Base-by-base conservation (phyloP, 768 basidiomycete genomes). In the Dioszegia aurantiaca region DNA sequence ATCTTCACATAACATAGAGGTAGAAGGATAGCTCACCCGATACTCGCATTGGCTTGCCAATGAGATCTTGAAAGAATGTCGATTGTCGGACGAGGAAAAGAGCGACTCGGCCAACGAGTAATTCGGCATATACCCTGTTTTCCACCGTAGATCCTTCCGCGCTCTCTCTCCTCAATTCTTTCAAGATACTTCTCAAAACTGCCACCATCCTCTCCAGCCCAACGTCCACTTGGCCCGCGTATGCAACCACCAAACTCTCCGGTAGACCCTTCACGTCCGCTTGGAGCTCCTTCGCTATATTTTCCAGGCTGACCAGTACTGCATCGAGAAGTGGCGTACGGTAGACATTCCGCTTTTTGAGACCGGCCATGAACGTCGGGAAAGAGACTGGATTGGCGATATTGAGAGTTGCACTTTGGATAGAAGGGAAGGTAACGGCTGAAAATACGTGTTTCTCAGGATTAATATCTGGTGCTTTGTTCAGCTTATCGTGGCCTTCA, bases 21-120 rank as follows among this genome's bases (percentile, higher is more conserved):
- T 9, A 9, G 23, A 5, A n/a, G 30, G 6, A 5, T 6, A 27
- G 47, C 67, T 66, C 27, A 73, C 68, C 62, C 21, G 49, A 26
- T 36, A 52, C 40, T n/a, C 59, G 17, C 9, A 37, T 27, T 0
- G 47, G 54, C n/a, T 17, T 19, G 4, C 36, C 51, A 1, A 37
- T 24, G 11, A 53, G 19, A 53, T 40, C 37, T 17, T 39, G 31
- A 46, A 73, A 45, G 44, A 70, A 68, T 2, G 31, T 49, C 3
- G 62, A 64, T 26, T 36, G 26, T 17, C 47, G 59, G 21, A 43
- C 57, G 1, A 73, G 37, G 47, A 59, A 69, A 31, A 73, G 23
- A 3, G 72, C 67, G 0, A 69, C 55, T 24, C 69, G 30, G 1
- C 72, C 72, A 26, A 73, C 46, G 28, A 70, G 62, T 28, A 73